Conservation (phyloP, 2,329 filamentous ascomycete species). For the Talaromyces sp. region DNA sequence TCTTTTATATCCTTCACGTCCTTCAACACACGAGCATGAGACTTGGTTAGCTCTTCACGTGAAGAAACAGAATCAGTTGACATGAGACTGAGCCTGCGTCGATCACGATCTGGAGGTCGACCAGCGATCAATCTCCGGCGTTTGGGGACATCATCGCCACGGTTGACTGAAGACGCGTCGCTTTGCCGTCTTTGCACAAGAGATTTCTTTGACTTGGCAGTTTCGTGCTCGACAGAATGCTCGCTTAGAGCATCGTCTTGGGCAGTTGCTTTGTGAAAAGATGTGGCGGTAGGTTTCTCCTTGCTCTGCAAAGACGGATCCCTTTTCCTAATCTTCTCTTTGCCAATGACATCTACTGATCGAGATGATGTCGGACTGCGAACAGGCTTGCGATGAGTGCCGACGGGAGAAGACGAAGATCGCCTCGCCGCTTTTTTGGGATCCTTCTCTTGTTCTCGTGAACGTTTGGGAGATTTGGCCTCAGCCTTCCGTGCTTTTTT, state of each 20-base stretch:
- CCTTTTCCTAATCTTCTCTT: constrained; percentile 22
- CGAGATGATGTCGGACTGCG: constrained; percentile 31
- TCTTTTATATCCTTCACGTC: constrained; percentile 12
- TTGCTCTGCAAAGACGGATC: constrained; percentile 13
- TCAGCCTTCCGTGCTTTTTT: constrained; percentile 36
- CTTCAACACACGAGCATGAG: constrained; percentile 21
- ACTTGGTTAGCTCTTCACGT: constrained; percentile 35
- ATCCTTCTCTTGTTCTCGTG: constrained; percentile 40
- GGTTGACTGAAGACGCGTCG: constrained; percentile 27
- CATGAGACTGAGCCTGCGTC: constrained; percentile 35
- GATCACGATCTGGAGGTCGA: constrained; percentile 37
- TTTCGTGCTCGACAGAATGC: constrained; percentile 34
- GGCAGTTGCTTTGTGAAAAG: constrained; percentile 25
- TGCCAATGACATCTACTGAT: constrained; percentile 26
- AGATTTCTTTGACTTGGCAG: constrained; percentile 29
- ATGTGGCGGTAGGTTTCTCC: constrained; percentile 5
- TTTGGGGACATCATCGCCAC: constrained; percentile 37
- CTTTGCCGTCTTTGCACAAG: constrained; percentile 29
- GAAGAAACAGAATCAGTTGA: constrained; percentile 42
- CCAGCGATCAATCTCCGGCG: constrained; percentile 42
- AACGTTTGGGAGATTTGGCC: constrained; percentile 37
- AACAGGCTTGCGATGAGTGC: constrained; percentile 29
- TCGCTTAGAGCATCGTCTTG: constrained; percentile 25
- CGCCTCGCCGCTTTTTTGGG: constrained; percentile 32
- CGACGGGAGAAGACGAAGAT: constrained; percentile 40